A percentile compares a stretch with the other conserved stretches of the same genome.
Conservation (phyloP, 495 filamentous ascomycete species). For the Gamarada debralockiae region DNA sequence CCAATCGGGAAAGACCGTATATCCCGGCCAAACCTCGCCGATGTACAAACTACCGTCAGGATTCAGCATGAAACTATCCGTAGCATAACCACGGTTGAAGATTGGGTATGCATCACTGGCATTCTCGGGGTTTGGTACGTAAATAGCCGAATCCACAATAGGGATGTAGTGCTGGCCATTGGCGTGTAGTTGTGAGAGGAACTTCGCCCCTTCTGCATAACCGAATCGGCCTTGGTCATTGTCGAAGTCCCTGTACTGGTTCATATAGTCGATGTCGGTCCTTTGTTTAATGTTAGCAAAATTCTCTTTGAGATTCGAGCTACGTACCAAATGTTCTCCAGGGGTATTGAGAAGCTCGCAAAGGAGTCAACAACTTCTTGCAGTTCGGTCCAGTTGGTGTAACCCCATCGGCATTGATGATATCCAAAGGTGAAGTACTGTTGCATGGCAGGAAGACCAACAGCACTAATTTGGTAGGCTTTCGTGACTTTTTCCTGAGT, state of each 20-base stretch:
- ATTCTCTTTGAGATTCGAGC: not conserved
- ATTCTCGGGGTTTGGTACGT: constrained; percentile 70
- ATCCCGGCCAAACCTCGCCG: constrained; percentile 86
- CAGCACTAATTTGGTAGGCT: constrained; percentile 65
- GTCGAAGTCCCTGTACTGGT: constrained; percentile 63
- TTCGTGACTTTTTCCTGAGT: constrained; percentile 64
- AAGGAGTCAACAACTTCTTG: constrained; percentile 78
- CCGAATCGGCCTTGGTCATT: constrained; percentile 66
- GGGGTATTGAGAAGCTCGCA: constrained; percentile 63
- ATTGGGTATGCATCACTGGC: constrained; percentile 64
- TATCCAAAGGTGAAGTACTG: constrained; percentile 87
- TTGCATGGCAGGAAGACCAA: constrained; percentile 75
- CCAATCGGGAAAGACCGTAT: constrained; percentile 65
- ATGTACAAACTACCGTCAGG: constrained; percentile 68
- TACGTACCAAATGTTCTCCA: constrained; percentile 72
- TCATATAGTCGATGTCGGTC: constrained; percentile 88
- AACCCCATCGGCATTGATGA: constrained; percentile 84
- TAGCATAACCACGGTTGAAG: constrained; percentile 62
- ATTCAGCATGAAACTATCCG: constrained; percentile 64
- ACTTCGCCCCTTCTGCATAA: constrained; percentile 58
- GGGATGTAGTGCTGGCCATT: constrained; percentile 73
- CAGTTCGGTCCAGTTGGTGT: constrained; percentile 68
- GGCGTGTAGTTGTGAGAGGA: constrained; percentile 61
- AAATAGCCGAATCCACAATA: constrained; percentile 82
- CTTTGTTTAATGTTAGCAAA: constrained; percentile 14